Conservation (phyloP, 306 rosid species). For the Lupinus albus region DNA sequence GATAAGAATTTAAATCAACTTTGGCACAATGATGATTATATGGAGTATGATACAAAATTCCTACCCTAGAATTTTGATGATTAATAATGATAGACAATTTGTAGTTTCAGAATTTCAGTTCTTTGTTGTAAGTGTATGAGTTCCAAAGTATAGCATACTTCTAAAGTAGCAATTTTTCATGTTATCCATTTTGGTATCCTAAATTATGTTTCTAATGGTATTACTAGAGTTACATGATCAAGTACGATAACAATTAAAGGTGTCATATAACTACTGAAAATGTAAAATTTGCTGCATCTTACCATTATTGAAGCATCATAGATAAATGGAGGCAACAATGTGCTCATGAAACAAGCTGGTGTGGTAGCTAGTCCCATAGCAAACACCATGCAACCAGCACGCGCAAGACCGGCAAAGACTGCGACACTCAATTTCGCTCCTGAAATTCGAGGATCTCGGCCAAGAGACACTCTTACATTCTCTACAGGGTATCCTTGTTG, state of each 20-base stretch:
- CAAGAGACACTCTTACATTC: slow-evolving; percentile 69
- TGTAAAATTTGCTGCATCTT: background rate
- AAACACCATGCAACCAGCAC: slow-evolving; percentile 72
- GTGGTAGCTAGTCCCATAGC: slow-evolving; percentile 90
- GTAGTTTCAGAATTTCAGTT: background rate
- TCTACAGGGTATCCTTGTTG: slow-evolving; percentile 46
- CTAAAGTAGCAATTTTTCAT: background rate
- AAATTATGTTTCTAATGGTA: background rate
- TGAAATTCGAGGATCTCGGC: slow-evolving; percentile 74
- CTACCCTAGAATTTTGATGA: background rate
- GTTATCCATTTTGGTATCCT: background rate
- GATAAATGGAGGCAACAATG: slow-evolving; percentile 73
- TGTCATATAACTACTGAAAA: background rate
- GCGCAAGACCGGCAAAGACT: slow-evolving; percentile 71
- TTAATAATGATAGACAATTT: background rate
- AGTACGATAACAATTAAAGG: background rate
- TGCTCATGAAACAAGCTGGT: slow-evolving; percentile 97
- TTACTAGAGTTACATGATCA: slow-evolving; percentile 1
- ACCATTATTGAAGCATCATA: slow-evolving; percentile 96
- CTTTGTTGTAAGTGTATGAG: background rate
- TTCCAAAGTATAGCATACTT: slow-evolving; percentile 6
- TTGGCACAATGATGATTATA: background rate
- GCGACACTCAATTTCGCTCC: slow-evolving; percentile 68
- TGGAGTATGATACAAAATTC: background rate
- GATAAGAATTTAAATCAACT: background rate